Conservation (phyloP, 768 basidiomycete genomes). For the Tulasnella sp. region DNA sequence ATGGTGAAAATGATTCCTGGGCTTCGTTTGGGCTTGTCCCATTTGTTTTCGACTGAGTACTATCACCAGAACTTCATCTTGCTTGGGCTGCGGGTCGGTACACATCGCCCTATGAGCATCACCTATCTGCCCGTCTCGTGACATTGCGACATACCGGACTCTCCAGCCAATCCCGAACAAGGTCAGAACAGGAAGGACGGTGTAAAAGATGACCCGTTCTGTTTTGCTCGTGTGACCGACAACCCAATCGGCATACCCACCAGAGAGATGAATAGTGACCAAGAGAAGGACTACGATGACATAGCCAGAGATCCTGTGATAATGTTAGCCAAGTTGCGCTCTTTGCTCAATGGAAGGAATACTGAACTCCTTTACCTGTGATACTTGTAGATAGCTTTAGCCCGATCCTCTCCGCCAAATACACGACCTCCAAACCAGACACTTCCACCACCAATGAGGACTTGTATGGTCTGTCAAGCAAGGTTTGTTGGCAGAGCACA, state of each 20-base stretch:
- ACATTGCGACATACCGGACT: conserved; percentile 4
- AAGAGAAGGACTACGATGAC: conserved; percentile 4
- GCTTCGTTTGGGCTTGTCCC: neutral
- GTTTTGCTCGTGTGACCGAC: neutral
- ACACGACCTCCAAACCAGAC: conserved; percentile 10
- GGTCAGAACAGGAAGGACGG: neutral
- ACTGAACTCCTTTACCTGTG: conserved; percentile 14
- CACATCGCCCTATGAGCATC: no score
- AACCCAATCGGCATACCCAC: conserved; percentile 11
- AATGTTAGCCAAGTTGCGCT: neutral
- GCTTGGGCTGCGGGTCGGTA: neutral
- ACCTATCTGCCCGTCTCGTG: no score
- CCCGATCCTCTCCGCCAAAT: conserved; percentile 10
- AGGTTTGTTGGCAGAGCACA: neutral
- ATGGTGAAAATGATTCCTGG: neutral
- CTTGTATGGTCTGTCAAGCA: neutral
- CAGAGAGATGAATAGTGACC: conserved; percentile 13
- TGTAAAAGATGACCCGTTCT: conserved; percentile 4
- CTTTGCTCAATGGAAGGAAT: neutral
- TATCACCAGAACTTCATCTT: conserved; percentile 3
- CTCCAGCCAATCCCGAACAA: neutral
- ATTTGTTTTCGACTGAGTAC: neutral
- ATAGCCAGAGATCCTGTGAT: conserved; percentile 14
- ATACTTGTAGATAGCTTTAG: conserved; percentile 11
- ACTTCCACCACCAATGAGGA: conserved; percentile 6